Evolutionary conservation across 2,329 filamentous ascomycete genomes (phyloP).

Genomic region (Ascocoryne sarcoides): DNA sequence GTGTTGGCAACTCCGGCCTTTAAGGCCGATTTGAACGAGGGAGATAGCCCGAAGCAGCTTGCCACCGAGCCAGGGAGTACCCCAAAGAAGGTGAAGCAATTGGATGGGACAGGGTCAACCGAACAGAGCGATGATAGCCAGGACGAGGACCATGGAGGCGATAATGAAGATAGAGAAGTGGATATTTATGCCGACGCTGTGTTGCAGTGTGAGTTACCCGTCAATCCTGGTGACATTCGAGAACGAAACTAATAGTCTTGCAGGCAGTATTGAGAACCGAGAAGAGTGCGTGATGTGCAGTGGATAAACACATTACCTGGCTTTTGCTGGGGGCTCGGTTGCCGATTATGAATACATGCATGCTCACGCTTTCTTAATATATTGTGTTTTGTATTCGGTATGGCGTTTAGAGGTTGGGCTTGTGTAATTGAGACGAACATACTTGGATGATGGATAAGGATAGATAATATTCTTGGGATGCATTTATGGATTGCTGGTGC

Average conservation of each 20-base stretch:
- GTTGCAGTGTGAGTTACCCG: slow-evolving; percentile 65
- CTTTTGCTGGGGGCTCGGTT: slow-evolving; percentile 14
- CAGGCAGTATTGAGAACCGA: slow-evolving; percentile 91
- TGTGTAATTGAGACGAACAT: too few species aligned
- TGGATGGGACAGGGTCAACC: slow-evolving; percentile 47
- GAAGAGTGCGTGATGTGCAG: slow-evolving; percentile 97
- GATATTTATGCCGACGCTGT: slow-evolving; percentile 96
- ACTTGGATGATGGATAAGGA: background rate
- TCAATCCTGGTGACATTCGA: slow-evolving; percentile 1
- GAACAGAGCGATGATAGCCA: slow-evolving; percentile 48
- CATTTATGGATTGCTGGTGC: background rate
- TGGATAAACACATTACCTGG: slow-evolving; percentile 44
- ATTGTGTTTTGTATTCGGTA: slow-evolving; percentile 9
- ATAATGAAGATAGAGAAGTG: slow-evolving; percentile 65
- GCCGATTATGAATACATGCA: slow-evolving; percentile 19
- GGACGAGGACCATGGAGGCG: slow-evolving; percentile 63
- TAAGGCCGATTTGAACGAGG: slow-evolving; percentile 69
- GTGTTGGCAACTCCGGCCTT: slow-evolving; percentile 57
- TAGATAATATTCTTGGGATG: background rate
- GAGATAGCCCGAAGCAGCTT: slow-evolving; percentile 70
- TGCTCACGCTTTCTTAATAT: slow-evolving; percentile 18
- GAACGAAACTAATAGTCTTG: slow-evolving; percentile 27
- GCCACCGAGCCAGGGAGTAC: slow-evolving; percentile 57
- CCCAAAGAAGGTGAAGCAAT: slow-evolving; percentile 54
- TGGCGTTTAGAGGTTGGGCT: slow-evolving; percentile 4